Conservation (phyloP, 148 eudicot genomes). For the Silene conica region DNA sequence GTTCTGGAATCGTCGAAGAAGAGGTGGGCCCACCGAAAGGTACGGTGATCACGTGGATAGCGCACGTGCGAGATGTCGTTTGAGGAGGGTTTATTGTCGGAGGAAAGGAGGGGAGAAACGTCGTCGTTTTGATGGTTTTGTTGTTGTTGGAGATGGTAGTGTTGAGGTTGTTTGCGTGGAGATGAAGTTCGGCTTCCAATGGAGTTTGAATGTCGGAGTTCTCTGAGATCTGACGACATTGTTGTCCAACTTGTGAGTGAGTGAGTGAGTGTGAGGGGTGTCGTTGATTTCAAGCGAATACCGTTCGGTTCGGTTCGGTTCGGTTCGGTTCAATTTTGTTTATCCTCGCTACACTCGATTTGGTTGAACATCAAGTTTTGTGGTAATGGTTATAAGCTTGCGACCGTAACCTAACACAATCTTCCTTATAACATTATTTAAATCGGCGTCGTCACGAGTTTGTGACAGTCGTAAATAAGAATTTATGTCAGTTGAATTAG, state of each 20-base stretch:
- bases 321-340: too few species aligned
- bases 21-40: conserved; percentile 33
- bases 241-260: conserved; percentile 10
- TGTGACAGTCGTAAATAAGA: too few species aligned
- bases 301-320: too few species aligned
- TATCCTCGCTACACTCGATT: too few species aligned
- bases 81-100: conserved; percentile 22
- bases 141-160: not conserved
- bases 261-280: too few species aligned
- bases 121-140: conserved; percentile 43
- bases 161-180: conserved; percentile 37
- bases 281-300: too few species aligned
- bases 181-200: conserved; percentile 56
- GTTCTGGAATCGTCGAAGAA: conserved; percentile 49
- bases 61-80: conserved; percentile 34
- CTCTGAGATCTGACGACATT: conserved; percentile 64
- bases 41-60: conserved; percentile 46
- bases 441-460: too few species aligned
- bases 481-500: too few species aligned
- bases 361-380: too few species aligned
- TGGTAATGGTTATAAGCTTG: too few species aligned
- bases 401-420: too few species aligned
- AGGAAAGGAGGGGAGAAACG: conserved; percentile 41
- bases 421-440: too few species aligned
- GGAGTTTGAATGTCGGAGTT: conserved; percentile 86